Evolutionary conservation across 306 rosid genomes (phyloP).

Genomic region (Malus sylvestris): DNA sequence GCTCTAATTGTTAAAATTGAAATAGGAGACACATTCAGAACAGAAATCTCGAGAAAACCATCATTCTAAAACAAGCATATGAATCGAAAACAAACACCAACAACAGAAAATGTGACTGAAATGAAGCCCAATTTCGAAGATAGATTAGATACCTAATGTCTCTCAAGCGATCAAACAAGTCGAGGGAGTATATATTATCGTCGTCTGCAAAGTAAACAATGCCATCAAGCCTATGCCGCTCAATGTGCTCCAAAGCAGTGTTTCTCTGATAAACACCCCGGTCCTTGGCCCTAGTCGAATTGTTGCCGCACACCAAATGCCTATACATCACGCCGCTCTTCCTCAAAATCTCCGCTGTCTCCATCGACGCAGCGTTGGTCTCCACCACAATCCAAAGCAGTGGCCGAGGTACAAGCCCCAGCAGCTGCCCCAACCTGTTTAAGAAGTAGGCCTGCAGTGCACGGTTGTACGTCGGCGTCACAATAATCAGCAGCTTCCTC

Average conservation of each 20-base stretch:
- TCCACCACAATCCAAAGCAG: slow-evolving; percentile 93
- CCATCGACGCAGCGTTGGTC: slow-evolving; percentile 64
- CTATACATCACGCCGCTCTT: slow-evolving; percentile 88
- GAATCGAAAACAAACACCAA: neutral
- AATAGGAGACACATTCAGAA: neutral
- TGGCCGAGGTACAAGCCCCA: slow-evolving; percentile 75
- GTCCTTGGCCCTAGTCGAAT: slow-evolving; percentile 59
- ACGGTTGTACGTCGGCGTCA: slow-evolving; percentile 76
- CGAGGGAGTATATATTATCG: slow-evolving; percentile 76
- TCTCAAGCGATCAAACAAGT: slow-evolving; percentile 71
- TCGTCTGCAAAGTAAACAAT: slow-evolving; percentile 94
- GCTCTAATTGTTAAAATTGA: neutral
- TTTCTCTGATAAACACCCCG: slow-evolving; percentile 96
- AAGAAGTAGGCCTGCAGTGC: slow-evolving; percentile 68
- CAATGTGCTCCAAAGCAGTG: slow-evolving; percentile 89
- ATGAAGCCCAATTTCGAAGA: neutral
- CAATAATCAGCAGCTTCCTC: slow-evolving; percentile 77
- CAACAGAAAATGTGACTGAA: neutral
- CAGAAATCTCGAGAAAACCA: neutral
- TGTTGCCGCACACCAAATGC: slow-evolving; percentile 72
- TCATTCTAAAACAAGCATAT: slow-evolving; percentile 1
- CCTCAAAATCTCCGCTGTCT: slow-evolving; percentile 87
- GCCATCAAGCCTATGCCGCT: slow-evolving; percentile 74
- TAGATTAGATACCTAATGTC: slow-evolving; percentile 49
- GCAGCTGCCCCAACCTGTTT: slow-evolving; percentile 70